Base-by-base conservation (phyloP, 108 stramenopile genomes). In the Bacterosira constricta region DNA sequence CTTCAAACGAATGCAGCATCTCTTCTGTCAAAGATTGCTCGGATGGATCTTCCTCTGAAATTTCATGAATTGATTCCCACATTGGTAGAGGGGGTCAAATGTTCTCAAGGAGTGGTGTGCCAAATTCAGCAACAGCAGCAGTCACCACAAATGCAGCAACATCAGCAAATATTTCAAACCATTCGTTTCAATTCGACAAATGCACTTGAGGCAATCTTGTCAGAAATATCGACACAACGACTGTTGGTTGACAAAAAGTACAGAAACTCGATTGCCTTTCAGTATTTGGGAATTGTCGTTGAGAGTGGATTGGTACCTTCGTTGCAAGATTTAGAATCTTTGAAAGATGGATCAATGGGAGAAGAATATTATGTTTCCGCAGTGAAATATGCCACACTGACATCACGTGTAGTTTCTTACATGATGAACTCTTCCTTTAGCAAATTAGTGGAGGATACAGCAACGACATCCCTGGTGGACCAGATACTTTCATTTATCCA, bases 1-100 rank as follows among this genome's bases (percentile, higher is more conserved):
- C 46, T 81, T 25, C 80, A 76, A 36, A 56, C 6, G 20, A 73
- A 64, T 59, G 71, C 65, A 6, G 35, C 69, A 4, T 21, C 75
- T 4, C 34, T 81, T 11, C 52, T 81, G n/a, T 29, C 75, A 9
- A 66, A 61, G 34, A 64, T 76, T 23, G 74, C 54, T 0, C 58
- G 74, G 55, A 42, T 76, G 36, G 74, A 81, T 57, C 49, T 81
- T 12, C 80, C 80, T 20, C 25, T 75, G 26, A 54, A 73, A 45
- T 81, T 81, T 42, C 69, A 63, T 42, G 55, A 63, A 17, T 41
- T 81, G 46, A 70, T 81, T 26, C 80, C 80, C 15, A 57, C 80
- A 9, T 44, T 81, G 27, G 51, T 76, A 10, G 59, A 39, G 37
- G 63, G 62, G 17, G 31, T 70, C 9, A 32, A 27, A 30, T 27